Base-by-base conservation (phyloP, 495 filamentous ascomycete genomes). In the Annulohypoxylon moriforme region DNA sequence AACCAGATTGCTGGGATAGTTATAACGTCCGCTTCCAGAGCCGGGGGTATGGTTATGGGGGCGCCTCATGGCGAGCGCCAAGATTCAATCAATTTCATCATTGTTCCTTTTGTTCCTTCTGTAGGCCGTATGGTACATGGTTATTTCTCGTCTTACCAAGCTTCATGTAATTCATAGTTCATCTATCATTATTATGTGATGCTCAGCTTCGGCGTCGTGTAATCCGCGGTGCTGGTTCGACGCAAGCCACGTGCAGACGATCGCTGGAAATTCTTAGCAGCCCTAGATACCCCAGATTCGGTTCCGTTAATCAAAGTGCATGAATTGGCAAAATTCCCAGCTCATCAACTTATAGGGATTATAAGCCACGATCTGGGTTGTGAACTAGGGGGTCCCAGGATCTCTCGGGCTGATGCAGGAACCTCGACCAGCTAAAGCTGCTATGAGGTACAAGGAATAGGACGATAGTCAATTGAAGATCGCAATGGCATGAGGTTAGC, bases 211-310 rank as follows among this genome's bases (percentile, higher is more conserved):
- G 47, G 56, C 47, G 20, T 57, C 58, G 59, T 67, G 65, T 24
- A 69, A 67, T 67, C 71, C 71, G 44, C 18, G 18, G 71, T 13
- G 34, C 57, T 66, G 71, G 71, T 44, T 66, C 61, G 27, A 63
- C 66, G 66, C 58, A 73, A 73, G 71, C 71, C 71, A 73, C 62
- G 66, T 69, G 66, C 49, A 22, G 65, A 49, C 47, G 71, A 73
- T 73, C 66, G 50, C 7, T 59, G 24, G 20, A 44, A 62, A 61
- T 56, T 42, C 60, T 60, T 40, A 40, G 36, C 11, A 40, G 36
- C 36, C 44, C 53, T 49, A 40, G 59, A 60, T 68, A 69, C 65
- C 70, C 70, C 65, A 59, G 65, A 73, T 73, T 65, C 56, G 56
- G 65, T 56, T 25, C 59, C 40, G 64, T 61, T 42, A 47, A 68